Base-by-base conservation (phyloP, 2,329 filamentous ascomycete genomes). In the Aaosphaeria arxii region DNA sequence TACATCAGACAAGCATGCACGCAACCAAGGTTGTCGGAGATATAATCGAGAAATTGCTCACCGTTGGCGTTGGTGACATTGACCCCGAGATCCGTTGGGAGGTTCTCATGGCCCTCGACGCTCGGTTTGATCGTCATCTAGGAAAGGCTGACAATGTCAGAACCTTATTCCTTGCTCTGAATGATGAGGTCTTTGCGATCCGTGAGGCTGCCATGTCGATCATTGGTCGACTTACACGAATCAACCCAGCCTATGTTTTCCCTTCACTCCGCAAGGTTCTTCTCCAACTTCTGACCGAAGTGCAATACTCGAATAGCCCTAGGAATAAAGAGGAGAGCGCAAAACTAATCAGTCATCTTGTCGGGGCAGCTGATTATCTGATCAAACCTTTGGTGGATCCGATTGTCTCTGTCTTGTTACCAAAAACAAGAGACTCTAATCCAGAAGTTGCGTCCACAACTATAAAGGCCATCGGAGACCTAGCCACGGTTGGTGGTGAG, bases 351-450 rank as follows among this genome's bases (percentile, higher is more conserved):
- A 95, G 91, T 58, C 82, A 97, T 48, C 83, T 99, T 36, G 92
- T 97, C 6, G 87, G 91, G 54, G 95, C 96, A 63, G 92, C 94
- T 0, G 92, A 95, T 51, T 87, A 87, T 46, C 80, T 99, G 9
- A 95, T 99, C 66, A 92, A 92, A 68, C 92, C 94, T 3, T 97
- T 97, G 61, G 94, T 99, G 41, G 91, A 96, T 62, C 91, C 94
- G 1, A 97, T 99, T 82, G 89, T 97, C 46, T 87, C 87, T 9
- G 91, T 96, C 1, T 80, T 99, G n/a, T 76, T 99, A 2, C 94
- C 94, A 1, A 97, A 96, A 68, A 89, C 92, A 5, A 86, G 83
- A 47, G 95, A 99, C 66, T 71, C 83, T 0, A 94, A 90, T 57
- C 83, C 91, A 0, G 88, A 89, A 36, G 94, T 99, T 11, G 91